Conservation (phyloP, 2,329 filamentous ascomycete genomes). For the Botryotinia globosa region DNA sequence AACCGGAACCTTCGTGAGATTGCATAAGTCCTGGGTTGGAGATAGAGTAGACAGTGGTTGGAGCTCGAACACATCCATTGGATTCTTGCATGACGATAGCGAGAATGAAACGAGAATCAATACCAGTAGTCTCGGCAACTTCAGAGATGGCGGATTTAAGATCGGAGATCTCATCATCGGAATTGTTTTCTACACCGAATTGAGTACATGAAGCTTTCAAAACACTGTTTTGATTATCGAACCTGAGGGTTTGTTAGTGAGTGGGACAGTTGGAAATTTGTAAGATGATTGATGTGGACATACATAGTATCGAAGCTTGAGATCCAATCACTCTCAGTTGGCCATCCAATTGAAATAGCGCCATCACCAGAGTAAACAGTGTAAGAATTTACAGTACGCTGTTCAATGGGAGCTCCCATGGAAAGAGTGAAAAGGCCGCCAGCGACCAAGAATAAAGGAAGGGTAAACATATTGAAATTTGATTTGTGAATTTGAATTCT, state of each 20-base stretch:
- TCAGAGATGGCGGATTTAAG: conserved; percentile 22
- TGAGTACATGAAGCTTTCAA: conserved; percentile 19
- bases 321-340: conserved; percentile 21
- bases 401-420: conserved; percentile 22
- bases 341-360: conserved; percentile 23
- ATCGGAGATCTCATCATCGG: conserved; percentile 21
- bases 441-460: conserved; percentile 28
- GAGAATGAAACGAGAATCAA: conserved; percentile 35
- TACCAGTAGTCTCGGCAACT: conserved; percentile 20
- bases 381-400: conserved; percentile 18
- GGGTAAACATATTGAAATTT: conserved; percentile 24
- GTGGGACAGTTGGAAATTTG: no score
- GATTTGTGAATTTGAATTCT: neutral
- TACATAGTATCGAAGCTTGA: conserved; percentile 24
- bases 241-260: conserved; percentile 9
- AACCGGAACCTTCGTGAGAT: conserved; percentile 24
- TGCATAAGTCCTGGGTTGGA: conserved; percentile 35
- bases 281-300: neutral
- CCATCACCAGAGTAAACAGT: conserved; percentile 21
- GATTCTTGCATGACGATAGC: conserved; percentile 40
- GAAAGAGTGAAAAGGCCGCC: conserved; percentile 28
- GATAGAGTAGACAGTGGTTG: conserved; percentile 21
- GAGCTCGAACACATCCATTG: conserved; percentile 32
- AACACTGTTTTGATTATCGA: conserved; percentile 5
- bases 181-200: conserved; percentile 16